Base-by-base conservation (phyloP, 257 asterid genomes). In the Nyctanthes arbortristis region DNA sequence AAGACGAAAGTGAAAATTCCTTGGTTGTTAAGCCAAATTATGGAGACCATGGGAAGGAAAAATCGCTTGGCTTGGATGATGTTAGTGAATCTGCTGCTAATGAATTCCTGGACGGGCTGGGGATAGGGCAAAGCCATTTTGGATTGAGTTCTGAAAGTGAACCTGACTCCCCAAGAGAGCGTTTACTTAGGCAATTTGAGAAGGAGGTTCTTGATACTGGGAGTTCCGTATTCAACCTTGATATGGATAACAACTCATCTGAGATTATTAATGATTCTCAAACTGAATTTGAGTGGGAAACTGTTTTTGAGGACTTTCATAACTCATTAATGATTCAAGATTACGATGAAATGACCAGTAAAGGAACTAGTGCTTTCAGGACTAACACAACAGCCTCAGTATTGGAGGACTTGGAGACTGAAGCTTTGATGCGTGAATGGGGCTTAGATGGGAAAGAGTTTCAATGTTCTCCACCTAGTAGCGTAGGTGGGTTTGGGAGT, bases 131-230 rank as follows among this genome's bases (percentile, higher is more conserved):
- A 34, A 84, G 93, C 72, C 95, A 90, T 70, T 71, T 80, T 69
- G 87, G 90, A 73, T 77, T 79, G 76, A 89, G 88, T 80, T 91
- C 92, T 30, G 96, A 82, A 78, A 89, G 97, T 57, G 97, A 91
- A 75, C 96, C 96, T 0, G 97, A 88, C 49, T 91, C 97, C 57
- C 99, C 97, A 10, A 80, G 99, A 80, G 97, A 87, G 79, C 85
- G 85, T 30, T 71, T 94, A 22, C 85, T 91, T 45, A 81, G 93
- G 82, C 89, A 94, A 76, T 94, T 94, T 70, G 99, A 94, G 85
- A 76, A 84, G 82, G 99, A 91, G 39, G 74, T 84, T 77, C 88
- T 91, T 39, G 84, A 84, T 71, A 77, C 67, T 72, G 97, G 94
- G n/a, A 86, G 84, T 75, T 49, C 58, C 22, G 83, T 87, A 75